Evolutionary conservation across 2,329 filamentous ascomycete species (phyloP).

Genomic region (Apiospora malaysiana): DNA sequence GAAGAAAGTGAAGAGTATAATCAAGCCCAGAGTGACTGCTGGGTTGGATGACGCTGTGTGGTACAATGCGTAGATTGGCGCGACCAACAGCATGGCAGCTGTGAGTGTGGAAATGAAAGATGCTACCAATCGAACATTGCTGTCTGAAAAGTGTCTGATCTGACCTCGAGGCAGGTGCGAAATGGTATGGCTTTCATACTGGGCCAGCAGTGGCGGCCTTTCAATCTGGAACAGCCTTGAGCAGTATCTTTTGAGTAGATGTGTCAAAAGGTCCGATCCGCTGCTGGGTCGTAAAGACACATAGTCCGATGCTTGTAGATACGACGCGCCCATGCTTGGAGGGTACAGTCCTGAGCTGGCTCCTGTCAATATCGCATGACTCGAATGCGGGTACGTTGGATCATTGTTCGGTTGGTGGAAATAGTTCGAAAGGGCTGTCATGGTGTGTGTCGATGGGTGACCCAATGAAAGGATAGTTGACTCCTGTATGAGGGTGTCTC

Average conservation of each 20-base stretch:
- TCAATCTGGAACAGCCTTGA: neutral
- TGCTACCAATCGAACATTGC: neutral
- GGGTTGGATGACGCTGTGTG: conserved; percentile 7
- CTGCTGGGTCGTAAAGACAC: neutral
- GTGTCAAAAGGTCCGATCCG: conserved; percentile 1
- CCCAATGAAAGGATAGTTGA: neutral
- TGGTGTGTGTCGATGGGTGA: neutral
- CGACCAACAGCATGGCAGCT: conserved; percentile 12
- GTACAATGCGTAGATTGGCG: conserved; percentile 23
- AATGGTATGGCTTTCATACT: neutral
- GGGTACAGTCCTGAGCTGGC: neutral
- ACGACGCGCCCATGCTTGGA: neutral
- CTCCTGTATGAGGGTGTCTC: conserved; percentile 17
- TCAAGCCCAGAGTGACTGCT: conserved; percentile 23
- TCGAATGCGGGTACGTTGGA: neutral
- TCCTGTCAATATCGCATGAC: neutral
- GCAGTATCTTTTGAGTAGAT: conserved; percentile 19
- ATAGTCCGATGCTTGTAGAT: neutral
- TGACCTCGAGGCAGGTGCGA: neutral
- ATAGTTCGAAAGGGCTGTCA: conserved; percentile 17
- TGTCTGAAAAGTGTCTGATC: neutral
- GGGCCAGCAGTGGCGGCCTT: conserved; percentile 15
- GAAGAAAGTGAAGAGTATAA: conserved; percentile 23
- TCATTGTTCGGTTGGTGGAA: neutral
- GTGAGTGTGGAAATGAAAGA: neutral